phyloP scores from a whole-genome alignment of 495 filamentous ascomycete genomes.

The Penicillium roqueforti region DNA sequence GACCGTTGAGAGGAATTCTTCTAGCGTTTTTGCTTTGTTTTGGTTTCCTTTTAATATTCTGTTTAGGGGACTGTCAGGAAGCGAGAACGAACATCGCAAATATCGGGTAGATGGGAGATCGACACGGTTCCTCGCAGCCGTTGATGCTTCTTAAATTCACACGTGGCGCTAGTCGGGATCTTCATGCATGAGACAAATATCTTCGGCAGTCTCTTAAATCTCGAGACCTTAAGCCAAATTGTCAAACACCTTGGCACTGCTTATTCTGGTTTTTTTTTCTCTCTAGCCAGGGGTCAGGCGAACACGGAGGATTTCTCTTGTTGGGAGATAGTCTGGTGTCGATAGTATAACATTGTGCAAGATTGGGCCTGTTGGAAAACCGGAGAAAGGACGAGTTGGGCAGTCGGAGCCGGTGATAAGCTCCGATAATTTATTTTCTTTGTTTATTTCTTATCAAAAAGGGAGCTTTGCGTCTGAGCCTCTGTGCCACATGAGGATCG shows the following conservation, averaged over 20 bases:
- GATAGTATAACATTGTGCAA: constrained; percentile 10
- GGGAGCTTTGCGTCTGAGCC: constrained; percentile 5
- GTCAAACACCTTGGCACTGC: neutral
- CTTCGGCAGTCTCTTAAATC: constrained; percentile 12
- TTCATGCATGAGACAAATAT: constrained; percentile 35
- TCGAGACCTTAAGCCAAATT: neutral
- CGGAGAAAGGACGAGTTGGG: constrained; percentile 14
- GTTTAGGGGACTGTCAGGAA: too few relatives aligned
- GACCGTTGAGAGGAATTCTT: constrained; percentile 13
- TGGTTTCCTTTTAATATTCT: neutral
- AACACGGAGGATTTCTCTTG: constrained; percentile 4
- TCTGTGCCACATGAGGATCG: constrained; percentile 11
- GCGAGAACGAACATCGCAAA: too few relatives aligned
- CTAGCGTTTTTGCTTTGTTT: neutral
- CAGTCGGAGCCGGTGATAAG: constrained; percentile 11
- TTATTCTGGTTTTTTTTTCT: neutral
- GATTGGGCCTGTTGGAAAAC: constrained; percentile 8
- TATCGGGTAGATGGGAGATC: constrained; percentile 43
- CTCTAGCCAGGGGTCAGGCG: constrained; percentile 11
- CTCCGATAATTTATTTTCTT: constrained; percentile 3
- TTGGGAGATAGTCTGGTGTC: constrained; percentile 16
- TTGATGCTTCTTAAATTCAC: constrained; percentile 39
- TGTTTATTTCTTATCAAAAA: neutral
- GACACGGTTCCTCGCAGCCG: constrained; percentile 44
- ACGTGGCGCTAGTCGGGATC: constrained; percentile 47